These are phyloP conservation scores for Nicotiana undulata DNA, from an alignment of 257 asterid species.

Conservation along the genomic window DNA sequence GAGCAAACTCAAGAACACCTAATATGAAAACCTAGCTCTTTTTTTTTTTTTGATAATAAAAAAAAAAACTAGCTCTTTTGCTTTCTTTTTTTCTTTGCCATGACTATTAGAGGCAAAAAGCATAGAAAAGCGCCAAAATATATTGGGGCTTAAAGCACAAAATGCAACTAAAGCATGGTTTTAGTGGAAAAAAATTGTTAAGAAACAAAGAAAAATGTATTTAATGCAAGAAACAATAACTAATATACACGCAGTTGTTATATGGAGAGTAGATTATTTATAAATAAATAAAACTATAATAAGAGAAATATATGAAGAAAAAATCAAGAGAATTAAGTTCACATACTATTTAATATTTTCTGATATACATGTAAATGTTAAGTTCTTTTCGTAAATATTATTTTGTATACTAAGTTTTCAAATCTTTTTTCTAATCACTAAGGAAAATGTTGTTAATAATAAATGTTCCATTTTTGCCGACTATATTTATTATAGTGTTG, in stretches of 20 bases:
- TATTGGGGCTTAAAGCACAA: background rate
- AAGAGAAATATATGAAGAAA: background rate
- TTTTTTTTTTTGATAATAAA: too few relatives aligned
- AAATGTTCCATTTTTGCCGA: background rate
- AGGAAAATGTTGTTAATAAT: background rate
- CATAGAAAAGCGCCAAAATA: background rate
- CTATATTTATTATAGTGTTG: background rate
- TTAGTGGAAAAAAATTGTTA: background rate
- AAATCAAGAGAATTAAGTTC: background rate
- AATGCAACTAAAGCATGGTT: background rate
- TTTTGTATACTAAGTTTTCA: background rate
- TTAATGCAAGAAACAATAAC: background rate
- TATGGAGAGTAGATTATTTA: background rate
- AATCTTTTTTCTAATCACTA: background rate
- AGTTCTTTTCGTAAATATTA: background rate
- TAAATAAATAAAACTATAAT: background rate
- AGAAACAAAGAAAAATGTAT: background rate
- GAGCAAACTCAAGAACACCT: slow-evolving; percentile 1
- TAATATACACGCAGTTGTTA: background rate
- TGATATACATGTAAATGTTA: background rate
- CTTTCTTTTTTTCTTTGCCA: background rate
- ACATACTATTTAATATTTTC: background rate
- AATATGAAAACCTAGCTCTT: background rate
- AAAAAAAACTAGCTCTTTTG: background rate
- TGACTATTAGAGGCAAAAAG: background rate